Conservation (phyloP, 108 stramenopile genomes). For the Bacterosira constricta region DNA sequence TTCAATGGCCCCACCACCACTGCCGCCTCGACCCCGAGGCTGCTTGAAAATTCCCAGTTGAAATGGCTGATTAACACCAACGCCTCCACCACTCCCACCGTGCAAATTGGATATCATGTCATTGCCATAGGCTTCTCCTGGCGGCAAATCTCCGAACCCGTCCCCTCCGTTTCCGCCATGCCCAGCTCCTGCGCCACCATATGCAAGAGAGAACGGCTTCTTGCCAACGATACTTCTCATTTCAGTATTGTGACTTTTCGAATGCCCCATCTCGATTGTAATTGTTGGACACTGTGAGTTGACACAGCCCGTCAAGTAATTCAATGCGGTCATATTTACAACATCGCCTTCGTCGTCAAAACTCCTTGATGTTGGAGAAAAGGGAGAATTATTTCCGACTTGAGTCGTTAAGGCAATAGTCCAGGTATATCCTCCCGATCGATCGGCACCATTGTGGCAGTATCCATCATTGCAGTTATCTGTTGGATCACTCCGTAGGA, state of each 20-base stretch:
- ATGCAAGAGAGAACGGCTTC: conserved; percentile 67
- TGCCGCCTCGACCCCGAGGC: conserved; percentile 66
- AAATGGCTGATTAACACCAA: conserved; percentile 56
- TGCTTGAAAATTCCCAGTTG: conserved; percentile 33
- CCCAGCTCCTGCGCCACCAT: conserved; percentile 62
- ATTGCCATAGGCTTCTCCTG: conserved; percentile 45
- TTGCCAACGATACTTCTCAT: conserved; percentile 24
- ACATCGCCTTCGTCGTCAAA: conserved; percentile 43
- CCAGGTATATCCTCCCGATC: conserved; percentile 61
- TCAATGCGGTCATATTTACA: conserved; percentile 32
- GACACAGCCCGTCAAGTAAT: conserved; percentile 55
- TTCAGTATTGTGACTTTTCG: conserved; percentile 38
- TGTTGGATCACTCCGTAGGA: conserved; percentile 40
- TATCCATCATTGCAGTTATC: conserved; percentile 56
- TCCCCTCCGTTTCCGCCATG: conserved; percentile 60
- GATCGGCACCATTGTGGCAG: conserved; percentile 53
- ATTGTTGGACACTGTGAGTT: conserved; percentile 46
- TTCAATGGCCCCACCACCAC: conserved; percentile 85
- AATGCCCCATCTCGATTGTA: conserved; percentile 21
- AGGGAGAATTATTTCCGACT: conserved; percentile 59
- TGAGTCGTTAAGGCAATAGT: conserved; percentile 52
- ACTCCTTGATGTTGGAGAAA: conserved; percentile 46
- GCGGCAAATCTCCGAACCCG: conserved; percentile 46
- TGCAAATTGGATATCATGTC: conserved; percentile 31
- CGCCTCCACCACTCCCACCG: conserved; percentile 64